A percentile compares a stretch with the other conserved stretches of the same genome.
Evolutionary conservation across 2,329 filamentous ascomycete species (phyloP).

Genomic region (Aspergillus calidoustus): DNA sequence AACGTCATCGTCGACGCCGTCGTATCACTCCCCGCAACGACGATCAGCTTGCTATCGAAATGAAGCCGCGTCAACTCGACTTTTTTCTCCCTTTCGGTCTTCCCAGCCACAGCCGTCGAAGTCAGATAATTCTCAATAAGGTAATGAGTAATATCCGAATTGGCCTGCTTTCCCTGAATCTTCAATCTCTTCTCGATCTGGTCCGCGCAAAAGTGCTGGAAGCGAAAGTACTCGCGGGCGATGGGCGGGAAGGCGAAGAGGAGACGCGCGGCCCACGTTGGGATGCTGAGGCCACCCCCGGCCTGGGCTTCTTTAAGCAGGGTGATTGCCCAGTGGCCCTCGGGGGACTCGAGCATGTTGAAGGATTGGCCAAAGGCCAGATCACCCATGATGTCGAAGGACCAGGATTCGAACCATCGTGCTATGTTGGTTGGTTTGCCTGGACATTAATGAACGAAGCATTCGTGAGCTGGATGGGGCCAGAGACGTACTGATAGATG

Average conservation of each 20-base stretch:
- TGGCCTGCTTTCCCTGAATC: not conserved
- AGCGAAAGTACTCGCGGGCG: not conserved
- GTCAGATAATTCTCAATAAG: not conserved
- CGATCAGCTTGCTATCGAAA: not conserved
- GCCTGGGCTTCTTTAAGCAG: not conserved
- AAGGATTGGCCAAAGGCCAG: conserved; percentile 12
- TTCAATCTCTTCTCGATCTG: not conserved
- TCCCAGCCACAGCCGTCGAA: not conserved
- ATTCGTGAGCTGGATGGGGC: no score
- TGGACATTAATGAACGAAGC: not conserved
- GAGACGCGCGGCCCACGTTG: not conserved
- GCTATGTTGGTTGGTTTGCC: not conserved
- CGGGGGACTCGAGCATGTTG: conserved; percentile 1
- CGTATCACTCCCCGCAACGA: conserved; percentile 15
- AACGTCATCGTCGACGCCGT: not conserved
- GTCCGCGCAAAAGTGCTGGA: not conserved
- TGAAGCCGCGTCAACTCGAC: not conserved
- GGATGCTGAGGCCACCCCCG: not conserved
- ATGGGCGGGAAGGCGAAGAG: not conserved
- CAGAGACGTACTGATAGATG: no score
- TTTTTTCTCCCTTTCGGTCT: not conserved
- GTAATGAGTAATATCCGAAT: not conserved
- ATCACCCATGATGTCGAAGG: conserved; percentile 14
- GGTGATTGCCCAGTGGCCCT: not conserved
- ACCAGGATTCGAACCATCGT: conserved; percentile 8